A percentile compares a stretch with the other conserved stretches of the same genome.
These are phyloP conservation scores for Fusarium odoratissimum DNA, from an alignment of 2,329 filamentous ascomycete species.

Conservation along the genomic window DNA sequence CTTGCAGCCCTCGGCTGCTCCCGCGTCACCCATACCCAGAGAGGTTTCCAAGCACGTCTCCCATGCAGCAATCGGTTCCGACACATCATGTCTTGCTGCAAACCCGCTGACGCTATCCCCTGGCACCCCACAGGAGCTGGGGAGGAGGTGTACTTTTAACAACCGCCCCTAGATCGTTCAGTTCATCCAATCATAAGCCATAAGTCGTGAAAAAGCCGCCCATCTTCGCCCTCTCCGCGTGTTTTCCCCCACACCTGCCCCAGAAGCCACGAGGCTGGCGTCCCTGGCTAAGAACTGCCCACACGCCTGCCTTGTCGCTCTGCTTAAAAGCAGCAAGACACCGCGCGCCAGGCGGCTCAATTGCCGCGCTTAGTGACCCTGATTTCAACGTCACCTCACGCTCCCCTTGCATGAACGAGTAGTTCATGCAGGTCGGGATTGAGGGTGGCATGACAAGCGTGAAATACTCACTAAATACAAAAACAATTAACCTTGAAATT, in stretches of 20 bases:
- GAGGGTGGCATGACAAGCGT: slow-evolving; percentile 35
- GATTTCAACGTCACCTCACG: slow-evolving; percentile 46
- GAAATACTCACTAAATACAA: slow-evolving; percentile 22
- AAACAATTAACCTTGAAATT: slow-evolving; percentile 32
- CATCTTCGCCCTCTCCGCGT: slow-evolving; percentile 20
- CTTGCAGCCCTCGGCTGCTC: slow-evolving; percentile 43
- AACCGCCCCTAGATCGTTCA: slow-evolving; percentile 49
- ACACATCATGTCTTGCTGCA: slow-evolving; percentile 41
- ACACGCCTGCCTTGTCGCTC: slow-evolving; percentile 42
- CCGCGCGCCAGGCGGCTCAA: slow-evolving; percentile 52
- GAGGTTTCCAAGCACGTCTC: slow-evolving; percentile 26
- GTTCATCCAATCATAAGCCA: slow-evolving; percentile 66
- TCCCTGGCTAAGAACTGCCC: slow-evolving; percentile 42
- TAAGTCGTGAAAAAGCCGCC: slow-evolving; percentile 60
- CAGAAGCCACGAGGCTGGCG: slow-evolving; percentile 44
- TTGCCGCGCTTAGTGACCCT: slow-evolving; percentile 49
- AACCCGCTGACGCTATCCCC: slow-evolving; percentile 38
- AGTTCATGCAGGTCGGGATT: slow-evolving; percentile 37
- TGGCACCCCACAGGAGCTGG: slow-evolving; percentile 42
- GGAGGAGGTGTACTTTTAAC: slow-evolving; percentile 61
- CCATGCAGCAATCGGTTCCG: slow-evolving; percentile 40
- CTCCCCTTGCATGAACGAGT: slow-evolving; percentile 39
- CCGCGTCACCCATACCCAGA: slow-evolving; percentile 40
- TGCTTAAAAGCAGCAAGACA: slow-evolving; percentile 57
- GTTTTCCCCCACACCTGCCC: slow-evolving; percentile 42